phyloP scores from a whole-genome alignment of 2,329 filamentous ascomycete genomes.

The Ambrosiella cleistominuta region DNA sequence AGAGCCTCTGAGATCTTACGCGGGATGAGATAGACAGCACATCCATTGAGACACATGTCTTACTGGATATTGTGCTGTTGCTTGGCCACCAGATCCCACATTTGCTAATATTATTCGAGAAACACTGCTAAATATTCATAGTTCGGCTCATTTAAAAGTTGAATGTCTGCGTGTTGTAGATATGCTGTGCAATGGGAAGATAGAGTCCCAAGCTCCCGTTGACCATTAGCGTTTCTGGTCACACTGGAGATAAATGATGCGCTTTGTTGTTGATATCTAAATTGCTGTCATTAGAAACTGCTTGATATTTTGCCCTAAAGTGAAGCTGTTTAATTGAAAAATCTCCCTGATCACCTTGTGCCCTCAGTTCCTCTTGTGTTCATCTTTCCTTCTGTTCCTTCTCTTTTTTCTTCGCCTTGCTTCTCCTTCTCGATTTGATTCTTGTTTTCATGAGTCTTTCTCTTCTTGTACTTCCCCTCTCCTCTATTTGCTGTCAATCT shows the following conservation, averaged over 20 bases:
- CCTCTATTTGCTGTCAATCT: background rate
- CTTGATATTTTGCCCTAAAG: background rate
- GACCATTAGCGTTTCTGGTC: background rate
- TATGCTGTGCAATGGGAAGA: background rate
- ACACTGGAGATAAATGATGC: background rate
- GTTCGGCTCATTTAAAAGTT: background rate
- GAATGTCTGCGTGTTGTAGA: background rate
- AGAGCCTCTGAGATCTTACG: background rate
- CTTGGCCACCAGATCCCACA: background rate
- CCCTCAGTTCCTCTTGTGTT: background rate
- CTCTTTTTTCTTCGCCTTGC: background rate
- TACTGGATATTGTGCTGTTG: background rate
- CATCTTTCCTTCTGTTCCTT: background rate
- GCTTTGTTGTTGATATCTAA: slow-evolving; percentile 1
- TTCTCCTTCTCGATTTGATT: background rate
- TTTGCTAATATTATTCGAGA: too few species aligned
- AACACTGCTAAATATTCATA: background rate
- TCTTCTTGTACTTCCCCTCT: background rate
- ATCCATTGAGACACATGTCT: background rate
- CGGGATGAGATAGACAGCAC: background rate
- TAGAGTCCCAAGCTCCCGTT: background rate
- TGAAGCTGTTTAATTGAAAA: background rate
- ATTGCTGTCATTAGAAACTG: background rate
- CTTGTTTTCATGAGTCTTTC: background rate
- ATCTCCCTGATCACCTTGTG: background rate